A percentile compares a stretch with the other conserved stretches of the same genome.
Conservation (phyloP, 2,329 filamentous ascomycete species). For the Colletotrichum cuscutae region DNA sequence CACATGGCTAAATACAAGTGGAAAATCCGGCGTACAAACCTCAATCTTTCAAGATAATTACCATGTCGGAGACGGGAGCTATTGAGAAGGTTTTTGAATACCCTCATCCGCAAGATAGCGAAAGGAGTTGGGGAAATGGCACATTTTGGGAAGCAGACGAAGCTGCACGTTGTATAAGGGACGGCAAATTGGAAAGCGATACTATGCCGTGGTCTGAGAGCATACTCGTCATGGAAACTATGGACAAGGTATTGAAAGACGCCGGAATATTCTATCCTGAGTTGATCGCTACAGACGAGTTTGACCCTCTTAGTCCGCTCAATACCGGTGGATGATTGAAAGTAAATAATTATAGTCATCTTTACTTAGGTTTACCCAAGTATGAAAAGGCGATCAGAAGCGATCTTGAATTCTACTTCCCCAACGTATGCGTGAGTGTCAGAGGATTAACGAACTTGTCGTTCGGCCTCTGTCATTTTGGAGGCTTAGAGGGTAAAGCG, state of each 20-base stretch:
- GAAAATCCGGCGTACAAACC: slow-evolving; percentile 78
- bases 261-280: slow-evolving; percentile 64
- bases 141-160: slow-evolving; percentile 93
- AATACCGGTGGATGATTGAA: slow-evolving; percentile 58
- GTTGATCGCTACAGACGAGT: slow-evolving; percentile 65
- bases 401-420: too few species aligned
- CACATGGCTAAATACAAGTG: slow-evolving; percentile 84
- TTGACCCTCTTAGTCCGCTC: slow-evolving; percentile 66
- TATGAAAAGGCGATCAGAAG: too few species aligned
- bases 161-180: slow-evolving; percentile 77
- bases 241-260: slow-evolving; percentile 65
- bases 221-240: slow-evolving; percentile 82
- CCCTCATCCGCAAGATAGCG: slow-evolving; percentile 62
- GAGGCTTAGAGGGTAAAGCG: too few species aligned
- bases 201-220: slow-evolving; percentile 81
- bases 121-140: slow-evolving; percentile 71
- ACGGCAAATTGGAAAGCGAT: slow-evolving; percentile 81
- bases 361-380: too few species aligned
- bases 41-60: slow-evolving; percentile 72
- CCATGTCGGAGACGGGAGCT: slow-evolving; percentile 54
- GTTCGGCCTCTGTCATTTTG: too few species aligned
- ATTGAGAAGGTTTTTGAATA: slow-evolving; percentile 62
- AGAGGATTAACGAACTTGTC: too few species aligned
- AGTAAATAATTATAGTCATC: too few species aligned
- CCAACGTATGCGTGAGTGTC: too few species aligned